Percentiles rank a stretch among this genome's conserved stretches.
Conservation (phyloP, 1,139 yeast genomes). For the Magnusiomyces tetraspermus region DNA sequence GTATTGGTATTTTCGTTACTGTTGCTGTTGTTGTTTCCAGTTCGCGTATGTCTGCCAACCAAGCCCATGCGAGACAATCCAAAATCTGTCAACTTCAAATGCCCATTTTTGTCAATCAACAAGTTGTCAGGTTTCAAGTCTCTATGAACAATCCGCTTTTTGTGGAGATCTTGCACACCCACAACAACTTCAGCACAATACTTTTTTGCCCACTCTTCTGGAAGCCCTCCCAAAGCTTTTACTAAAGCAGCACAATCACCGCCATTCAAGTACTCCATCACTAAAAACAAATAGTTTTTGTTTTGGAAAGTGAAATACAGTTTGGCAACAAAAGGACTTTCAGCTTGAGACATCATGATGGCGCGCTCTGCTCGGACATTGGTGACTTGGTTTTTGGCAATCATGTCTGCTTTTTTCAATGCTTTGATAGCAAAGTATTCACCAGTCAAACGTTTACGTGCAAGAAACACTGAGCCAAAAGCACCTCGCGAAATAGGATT, state of each 20-base stretch:
- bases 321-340: conserved; percentile 89
- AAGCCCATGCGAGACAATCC: conserved; percentile 89
- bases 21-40: conserved; percentile 2
- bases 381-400: conserved; percentile 90
- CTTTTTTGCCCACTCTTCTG: conserved; percentile 73
- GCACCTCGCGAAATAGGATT: conserved; percentile 97
- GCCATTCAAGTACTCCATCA: conserved; percentile 93
- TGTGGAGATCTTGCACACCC: conserved; percentile 84
- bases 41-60: conserved; percentile 65
- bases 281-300: conserved; percentile 74
- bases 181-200: conserved; percentile 85
- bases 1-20: conserved; percentile 3
- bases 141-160: conserved; percentile 83
- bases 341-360: conserved; percentile 93
- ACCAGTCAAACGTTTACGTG: conserved; percentile 75
- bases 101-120: conserved; percentile 78
- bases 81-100: conserved; percentile 86
- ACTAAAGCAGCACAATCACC: conserved; percentile 91
- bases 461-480: conserved; percentile 87
- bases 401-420: conserved; percentile 90
- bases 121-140: conserved; percentile 93
- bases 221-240: conserved; percentile 72
- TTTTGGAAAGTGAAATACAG: conserved; percentile 84
- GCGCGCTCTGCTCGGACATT: conserved; percentile 94
- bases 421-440: conserved; percentile 95